Evolutionary conservation across 495 filamentous ascomycete species (phyloP).

Genomic region (Neurospora pannonica): DNA sequence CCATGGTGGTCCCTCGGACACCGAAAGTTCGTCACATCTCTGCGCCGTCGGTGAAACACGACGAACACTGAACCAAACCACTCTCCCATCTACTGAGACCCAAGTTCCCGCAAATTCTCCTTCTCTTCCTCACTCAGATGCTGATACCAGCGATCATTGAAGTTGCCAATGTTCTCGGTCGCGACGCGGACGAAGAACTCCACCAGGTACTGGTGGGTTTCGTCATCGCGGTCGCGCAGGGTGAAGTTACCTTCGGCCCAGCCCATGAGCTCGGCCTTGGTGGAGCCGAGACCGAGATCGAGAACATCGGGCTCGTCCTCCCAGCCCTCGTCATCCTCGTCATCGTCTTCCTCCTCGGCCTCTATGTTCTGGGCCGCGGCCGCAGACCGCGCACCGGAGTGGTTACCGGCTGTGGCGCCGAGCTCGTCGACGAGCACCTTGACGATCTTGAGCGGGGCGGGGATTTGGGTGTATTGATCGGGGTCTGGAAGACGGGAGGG

Average conservation of each 20-base stretch:
- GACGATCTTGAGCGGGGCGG: constrained; percentile 85
- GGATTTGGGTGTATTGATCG: constrained; percentile 79
- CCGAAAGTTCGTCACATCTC: not conserved
- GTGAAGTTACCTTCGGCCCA: constrained; percentile 52
- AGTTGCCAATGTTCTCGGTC: constrained; percentile 55
- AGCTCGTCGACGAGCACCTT: constrained; percentile 93
- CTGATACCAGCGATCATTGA: constrained; percentile 57
- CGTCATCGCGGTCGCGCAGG: constrained; percentile 70
- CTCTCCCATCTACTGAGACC: constrained; percentile 11
- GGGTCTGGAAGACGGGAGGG: constrained; percentile 45
- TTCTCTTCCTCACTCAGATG: constrained; percentile 65
- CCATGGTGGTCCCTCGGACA: not conserved
- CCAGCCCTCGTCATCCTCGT: constrained; percentile 71
- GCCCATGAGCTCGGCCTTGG: constrained; percentile 70
- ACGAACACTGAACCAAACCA: not conserved
- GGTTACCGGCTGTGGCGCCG: constrained; percentile 45
- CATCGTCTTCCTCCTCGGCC: constrained; percentile 45
- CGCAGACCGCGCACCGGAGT: constrained; percentile 35
- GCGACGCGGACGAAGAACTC: constrained; percentile 73
- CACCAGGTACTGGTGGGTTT: constrained; percentile 73
- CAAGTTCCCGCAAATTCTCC: constrained; percentile 50
- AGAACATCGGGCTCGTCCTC: constrained; percentile 68
- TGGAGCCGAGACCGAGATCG: constrained; percentile 58
- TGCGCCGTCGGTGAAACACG: too few species aligned
- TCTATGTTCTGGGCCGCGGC: constrained; percentile 35